Percentiles rank a stretch among this genome's conserved stretches.
Evolutionary conservation across 148 eudicot species (phyloP).

Genomic region (Polygonum maritimum): DNA sequence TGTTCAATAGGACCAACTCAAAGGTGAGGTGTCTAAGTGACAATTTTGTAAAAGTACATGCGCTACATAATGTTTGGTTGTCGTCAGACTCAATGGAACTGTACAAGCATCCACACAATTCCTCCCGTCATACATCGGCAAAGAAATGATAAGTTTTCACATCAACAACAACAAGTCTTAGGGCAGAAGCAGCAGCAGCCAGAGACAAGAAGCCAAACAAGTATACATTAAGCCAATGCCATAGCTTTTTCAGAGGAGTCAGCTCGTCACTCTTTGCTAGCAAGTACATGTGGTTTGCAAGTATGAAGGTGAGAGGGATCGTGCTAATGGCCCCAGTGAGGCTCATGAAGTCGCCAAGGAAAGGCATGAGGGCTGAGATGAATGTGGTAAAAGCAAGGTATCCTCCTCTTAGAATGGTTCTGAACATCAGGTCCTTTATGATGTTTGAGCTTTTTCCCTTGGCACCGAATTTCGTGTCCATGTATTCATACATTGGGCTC

Average conservation of each 20-base stretch:
- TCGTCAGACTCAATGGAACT: background rate
- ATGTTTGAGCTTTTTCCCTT: conserved; percentile 55
- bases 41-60: too few relatives aligned
- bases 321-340: conserved; percentile 95
- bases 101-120: background rate
- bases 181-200: conserved; percentile 62
- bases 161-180: conserved; percentile 67
- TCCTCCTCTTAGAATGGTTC: conserved; percentile 68
- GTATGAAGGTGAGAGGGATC: conserved; percentile 81
- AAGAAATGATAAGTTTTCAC: conserved; percentile 59
- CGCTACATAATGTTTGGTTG: too few relatives aligned
- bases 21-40: too few relatives aligned
- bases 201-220: conserved; percentile 53
- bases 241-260: conserved; percentile 35
- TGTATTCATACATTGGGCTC: conserved; percentile 89
- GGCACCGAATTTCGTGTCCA: conserved; percentile 71
- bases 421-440: conserved; percentile 39
- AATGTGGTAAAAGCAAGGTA: conserved; percentile 62
- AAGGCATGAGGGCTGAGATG: conserved; percentile 72
- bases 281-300: conserved; percentile 92
- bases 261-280: conserved; percentile 54
- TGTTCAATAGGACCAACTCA: too few relatives aligned
- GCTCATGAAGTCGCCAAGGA: conserved; percentile 95
- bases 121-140: conserved; percentile 46
- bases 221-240: conserved; percentile 90